Base-by-base conservation (phyloP, 768 basidiomycete species). In the Mycena kentingensis region DNA sequence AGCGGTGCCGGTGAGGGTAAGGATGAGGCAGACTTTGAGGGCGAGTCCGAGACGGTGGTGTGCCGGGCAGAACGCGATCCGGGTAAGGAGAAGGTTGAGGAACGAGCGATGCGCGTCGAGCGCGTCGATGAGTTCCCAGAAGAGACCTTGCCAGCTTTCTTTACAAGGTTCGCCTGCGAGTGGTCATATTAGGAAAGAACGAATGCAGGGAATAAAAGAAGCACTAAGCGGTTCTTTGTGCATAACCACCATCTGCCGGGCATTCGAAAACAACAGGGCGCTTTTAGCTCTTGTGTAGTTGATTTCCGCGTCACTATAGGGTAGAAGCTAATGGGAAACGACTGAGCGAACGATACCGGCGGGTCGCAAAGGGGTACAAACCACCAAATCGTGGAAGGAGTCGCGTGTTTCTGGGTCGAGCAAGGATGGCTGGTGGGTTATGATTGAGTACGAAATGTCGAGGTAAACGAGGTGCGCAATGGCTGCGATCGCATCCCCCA, bases 201-300 rank as follows among this genome's bases (percentile, higher is more conserved):
- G 22, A 42, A 10, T 42, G 22, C 21, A 24, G 5, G 41, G n/a
- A n/a, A n/a, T n/a, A n/a, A n/a, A n/a, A n/a, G n/a, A n/a, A n/a
- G n/a, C n/a, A n/a, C n/a, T n/a, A n/a, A n/a, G n/a, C n/a, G n/a
- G n/a, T n/a, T n/a, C n/a, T n/a, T n/a, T n/a, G n/a, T n/a, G n/a
- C n/a, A n/a, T n/a, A n/a, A n/a, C n/a, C n/a, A 42, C 41, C 27
- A 57, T 29, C 2, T 12, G n/a, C 46, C 41, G 28, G 2, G 46
- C 39, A 13, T 48, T 41, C 3, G 2, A 27, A 19, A 57, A 28
- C 12, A 57, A 19, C 8, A 37, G 37, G 13, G 19, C 38, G 28
- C 50, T 48, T 41, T 57, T 57, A 2, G 55, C 50, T 16, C 55
- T 44, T 2, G 52, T 25, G 31, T 37, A 57, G 29, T 57, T 57